Conservation (phyloP, 768 basidiomycete genomes). For the Mycena indigotica region DNA sequence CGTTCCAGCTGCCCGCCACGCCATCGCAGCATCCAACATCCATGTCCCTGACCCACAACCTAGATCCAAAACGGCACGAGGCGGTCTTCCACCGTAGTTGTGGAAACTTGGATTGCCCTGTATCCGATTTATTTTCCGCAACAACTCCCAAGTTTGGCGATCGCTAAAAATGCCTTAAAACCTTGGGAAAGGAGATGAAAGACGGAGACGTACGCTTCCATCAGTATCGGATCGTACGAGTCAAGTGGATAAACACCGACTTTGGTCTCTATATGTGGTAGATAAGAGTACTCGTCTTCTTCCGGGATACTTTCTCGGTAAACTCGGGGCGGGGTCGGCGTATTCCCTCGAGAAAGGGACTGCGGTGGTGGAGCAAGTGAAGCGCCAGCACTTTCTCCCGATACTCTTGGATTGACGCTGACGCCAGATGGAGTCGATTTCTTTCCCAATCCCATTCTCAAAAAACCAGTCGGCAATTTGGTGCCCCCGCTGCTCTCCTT, state of each 20-base stretch:
- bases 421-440: slow-evolving; percentile 1
- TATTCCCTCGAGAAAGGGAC: not conserved
- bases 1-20: slow-evolving; percentile 46
- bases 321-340: not conserved
- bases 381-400: not conserved
- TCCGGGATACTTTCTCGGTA: not conserved
- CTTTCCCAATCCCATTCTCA: slow-evolving; percentile 11
- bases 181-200: not conserved
- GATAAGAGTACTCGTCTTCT: not conserved
- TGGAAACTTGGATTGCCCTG: slow-evolving; percentile 28
- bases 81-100: slow-evolving; percentile 30
- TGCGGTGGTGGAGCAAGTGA: not conserved
- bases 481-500: slow-evolving; percentile 7
- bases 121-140: slow-evolving; percentile 39
- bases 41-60: slow-evolving; percentile 58
- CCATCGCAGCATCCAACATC: slow-evolving; percentile 49
- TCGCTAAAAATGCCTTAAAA: slow-evolving; percentile 37
- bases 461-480: slow-evolving; percentile 2
- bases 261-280: slow-evolving; percentile 16
- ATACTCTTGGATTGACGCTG: not conserved
- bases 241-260: slow-evolving; percentile 27
- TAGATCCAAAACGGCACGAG: slow-evolving; percentile 51
- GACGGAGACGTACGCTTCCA: slow-evolving; percentile 19
- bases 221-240: slow-evolving; percentile 25
- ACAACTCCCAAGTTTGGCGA: slow-evolving; percentile 38